Percentiles rank a stretch among this genome's conserved stretches.
Evolutionary conservation across 2,329 filamentous ascomycete species (phyloP).

Genomic region (Alternaria alternata): DNA sequence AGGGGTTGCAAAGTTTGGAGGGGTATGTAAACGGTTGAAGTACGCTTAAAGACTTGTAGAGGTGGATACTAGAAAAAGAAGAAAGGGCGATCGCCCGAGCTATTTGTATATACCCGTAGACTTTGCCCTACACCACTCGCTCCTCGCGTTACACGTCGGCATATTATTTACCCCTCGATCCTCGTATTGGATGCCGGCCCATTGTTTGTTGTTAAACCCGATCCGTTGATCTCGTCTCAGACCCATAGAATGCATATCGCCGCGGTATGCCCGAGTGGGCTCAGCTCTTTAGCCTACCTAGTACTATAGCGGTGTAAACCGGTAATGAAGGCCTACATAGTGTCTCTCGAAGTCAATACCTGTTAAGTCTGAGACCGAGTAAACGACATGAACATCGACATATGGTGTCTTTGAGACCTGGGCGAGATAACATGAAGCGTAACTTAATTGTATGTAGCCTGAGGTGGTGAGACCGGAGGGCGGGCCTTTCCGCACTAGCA

Average conservation of each 20-base stretch:
- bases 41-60: neutral
- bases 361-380: neutral
- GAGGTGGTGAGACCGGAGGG: neutral
- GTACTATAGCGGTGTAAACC: neutral
- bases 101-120: neutral
- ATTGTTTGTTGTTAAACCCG: constrained; percentile 3
- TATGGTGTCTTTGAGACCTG: neutral
- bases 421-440: neutral
- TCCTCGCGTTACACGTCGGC: neutral
- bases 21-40: neutral
- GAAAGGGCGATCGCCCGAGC: neutral
- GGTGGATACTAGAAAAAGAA: neutral
- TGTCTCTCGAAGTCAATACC: neutral
- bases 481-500: constrained; percentile 1
- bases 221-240: neutral
- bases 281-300: neutral
- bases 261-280: neutral
- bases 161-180: neutral
- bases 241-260: neutral
- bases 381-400: neutral
- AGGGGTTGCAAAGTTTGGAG: neutral
- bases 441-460: neutral
- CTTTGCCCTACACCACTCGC: neutral
- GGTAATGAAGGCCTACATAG: neutral
- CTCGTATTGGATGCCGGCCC: neutral